phyloP scores from a whole-genome alignment of 2,329 filamentous ascomycete species.

The Trichoderma lentiforme region DNA sequence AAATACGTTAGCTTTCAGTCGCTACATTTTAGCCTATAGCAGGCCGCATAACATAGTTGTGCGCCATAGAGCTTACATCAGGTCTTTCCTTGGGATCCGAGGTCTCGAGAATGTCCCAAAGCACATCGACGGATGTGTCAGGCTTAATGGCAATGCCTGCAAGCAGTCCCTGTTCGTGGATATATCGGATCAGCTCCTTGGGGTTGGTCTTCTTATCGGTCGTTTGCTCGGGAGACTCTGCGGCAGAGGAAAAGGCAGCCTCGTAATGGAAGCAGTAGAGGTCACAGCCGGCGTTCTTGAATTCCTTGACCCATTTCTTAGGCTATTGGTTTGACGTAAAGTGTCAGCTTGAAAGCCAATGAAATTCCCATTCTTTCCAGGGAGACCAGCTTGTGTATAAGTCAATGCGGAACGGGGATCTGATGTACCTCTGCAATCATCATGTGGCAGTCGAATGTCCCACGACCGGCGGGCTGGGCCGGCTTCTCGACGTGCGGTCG shows the following conservation, averaged over 20 bases:
- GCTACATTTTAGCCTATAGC: not conserved
- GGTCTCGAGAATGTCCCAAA: constrained; percentile 84
- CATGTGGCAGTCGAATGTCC: constrained; percentile 99
- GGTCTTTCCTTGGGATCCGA: constrained; percentile 71
- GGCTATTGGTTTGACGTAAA: constrained; percentile 54
- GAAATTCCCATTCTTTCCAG: not conserved
- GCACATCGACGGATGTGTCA: constrained; percentile 81
- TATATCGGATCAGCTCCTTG: constrained; percentile 81
- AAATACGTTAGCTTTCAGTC: not conserved
- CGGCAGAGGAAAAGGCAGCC: constrained; percentile 83
- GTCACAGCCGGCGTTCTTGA: constrained; percentile 90
- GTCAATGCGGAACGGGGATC: not conserved
- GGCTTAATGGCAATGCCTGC: constrained; percentile 97
- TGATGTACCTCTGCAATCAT: constrained; percentile 88
- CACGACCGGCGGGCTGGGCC: constrained; percentile 65
- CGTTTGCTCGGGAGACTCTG: constrained; percentile 69
- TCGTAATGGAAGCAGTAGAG: constrained; percentile 99
- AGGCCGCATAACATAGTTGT: constrained; percentile 20
- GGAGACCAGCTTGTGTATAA: not conserved
- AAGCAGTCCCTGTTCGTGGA: constrained; percentile 82
- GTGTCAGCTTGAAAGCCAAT: not conserved
- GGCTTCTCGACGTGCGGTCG: constrained; percentile 79
- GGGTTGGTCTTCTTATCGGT: constrained; percentile 74
- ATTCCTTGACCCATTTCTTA: constrained; percentile 96
- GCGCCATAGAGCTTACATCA: constrained; percentile 61